Percentiles rank a stretch among this genome's conserved stretches.
These are phyloP conservation scores for Gentiana straminea DNA, from an alignment of 257 asterid species.

Conservation along the genomic window DNA sequence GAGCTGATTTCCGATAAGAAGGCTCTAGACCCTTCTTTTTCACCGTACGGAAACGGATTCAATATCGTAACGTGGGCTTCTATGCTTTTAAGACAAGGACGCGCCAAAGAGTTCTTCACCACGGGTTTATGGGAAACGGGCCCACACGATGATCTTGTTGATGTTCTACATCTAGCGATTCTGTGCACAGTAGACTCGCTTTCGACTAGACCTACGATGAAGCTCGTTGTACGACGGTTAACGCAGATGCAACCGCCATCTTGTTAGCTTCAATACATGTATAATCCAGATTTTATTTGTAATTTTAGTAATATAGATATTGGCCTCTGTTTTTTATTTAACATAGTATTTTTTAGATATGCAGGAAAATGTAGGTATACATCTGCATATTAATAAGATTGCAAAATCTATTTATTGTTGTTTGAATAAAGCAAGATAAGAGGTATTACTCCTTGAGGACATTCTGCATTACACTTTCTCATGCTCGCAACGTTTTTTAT, in stretches of 20 bases:
- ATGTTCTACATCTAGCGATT: conserved; percentile 67
- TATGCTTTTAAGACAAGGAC: conserved; percentile 78
- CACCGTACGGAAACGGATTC: conserved; percentile 81
- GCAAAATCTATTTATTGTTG: conserved; percentile 26
- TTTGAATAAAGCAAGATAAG: conserved; percentile 21
- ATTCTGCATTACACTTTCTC: too few relatives aligned
- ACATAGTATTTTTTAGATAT: conserved; percentile 28
- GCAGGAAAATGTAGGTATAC: conserved; percentile 68
- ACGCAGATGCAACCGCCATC: conserved; percentile 84
- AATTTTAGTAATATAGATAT: conserved; percentile 55
- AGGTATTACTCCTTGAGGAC: too few relatives aligned
- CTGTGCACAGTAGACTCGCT: conserved; percentile 75
- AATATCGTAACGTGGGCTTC: conserved; percentile 88
- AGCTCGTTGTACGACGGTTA: conserved; percentile 75
- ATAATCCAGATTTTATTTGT: conserved; percentile 17
- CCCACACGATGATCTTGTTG: conserved; percentile 83
- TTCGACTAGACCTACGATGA: conserved; percentile 79
- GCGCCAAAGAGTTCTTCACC: conserved; percentile 75
- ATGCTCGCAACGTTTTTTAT: too few relatives aligned
- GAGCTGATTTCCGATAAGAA: conserved; percentile 87
- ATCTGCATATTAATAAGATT: conserved; percentile 23
- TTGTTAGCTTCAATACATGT: conserved; percentile 26
- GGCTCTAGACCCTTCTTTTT: conserved; percentile 81
- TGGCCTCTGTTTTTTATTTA: conserved; percentile 32
- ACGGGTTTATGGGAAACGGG: conserved; percentile 82